These are phyloP conservation scores for Petunia secreta DNA, from an alignment of 257 asterid genomes.

Conservation along the genomic window DNA sequence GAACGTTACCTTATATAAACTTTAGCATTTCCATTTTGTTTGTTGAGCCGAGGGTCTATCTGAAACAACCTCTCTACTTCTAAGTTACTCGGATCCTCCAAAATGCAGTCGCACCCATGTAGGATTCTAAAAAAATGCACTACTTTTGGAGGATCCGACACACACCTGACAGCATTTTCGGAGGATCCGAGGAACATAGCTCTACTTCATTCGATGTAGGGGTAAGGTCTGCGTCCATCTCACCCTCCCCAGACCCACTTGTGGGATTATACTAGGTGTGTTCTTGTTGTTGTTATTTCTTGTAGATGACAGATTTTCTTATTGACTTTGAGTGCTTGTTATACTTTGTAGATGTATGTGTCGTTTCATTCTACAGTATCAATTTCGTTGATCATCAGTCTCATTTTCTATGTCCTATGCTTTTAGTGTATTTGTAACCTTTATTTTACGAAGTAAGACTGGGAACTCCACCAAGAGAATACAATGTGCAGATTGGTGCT, in stretches of 20 bases:
- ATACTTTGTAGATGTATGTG: neutral
- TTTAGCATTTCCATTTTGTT: neutral
- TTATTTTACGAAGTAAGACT: constrained; percentile 82
- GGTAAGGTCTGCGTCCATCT: too few relatives aligned
- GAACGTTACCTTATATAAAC: neutral
- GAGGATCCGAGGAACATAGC: too few relatives aligned
- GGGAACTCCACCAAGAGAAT: constrained; percentile 91
- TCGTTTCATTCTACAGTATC: neutral
- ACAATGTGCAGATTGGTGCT: constrained; percentile 89
- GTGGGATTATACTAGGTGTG: too few relatives aligned
- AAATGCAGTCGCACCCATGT: too few relatives aligned
- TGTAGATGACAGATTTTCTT: neutral
- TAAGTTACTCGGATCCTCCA: too few relatives aligned
- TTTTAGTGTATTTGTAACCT: constrained; percentile 49
- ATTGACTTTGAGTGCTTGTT: neutral
- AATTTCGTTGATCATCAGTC: neutral
- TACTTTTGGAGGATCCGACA: too few relatives aligned
- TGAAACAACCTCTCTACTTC: too few relatives aligned
- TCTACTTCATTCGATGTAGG: too few relatives aligned
- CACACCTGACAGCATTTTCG: too few relatives aligned
- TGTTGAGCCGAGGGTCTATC: too few relatives aligned
- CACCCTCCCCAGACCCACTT: too few relatives aligned
- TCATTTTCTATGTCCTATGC: constrained; percentile 14
- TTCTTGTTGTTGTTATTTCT: neutral
- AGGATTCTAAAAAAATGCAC: too few relatives aligned